Base-by-base conservation (phyloP, 129 eudicot species). In the Tanacetum coccineum region DNA sequence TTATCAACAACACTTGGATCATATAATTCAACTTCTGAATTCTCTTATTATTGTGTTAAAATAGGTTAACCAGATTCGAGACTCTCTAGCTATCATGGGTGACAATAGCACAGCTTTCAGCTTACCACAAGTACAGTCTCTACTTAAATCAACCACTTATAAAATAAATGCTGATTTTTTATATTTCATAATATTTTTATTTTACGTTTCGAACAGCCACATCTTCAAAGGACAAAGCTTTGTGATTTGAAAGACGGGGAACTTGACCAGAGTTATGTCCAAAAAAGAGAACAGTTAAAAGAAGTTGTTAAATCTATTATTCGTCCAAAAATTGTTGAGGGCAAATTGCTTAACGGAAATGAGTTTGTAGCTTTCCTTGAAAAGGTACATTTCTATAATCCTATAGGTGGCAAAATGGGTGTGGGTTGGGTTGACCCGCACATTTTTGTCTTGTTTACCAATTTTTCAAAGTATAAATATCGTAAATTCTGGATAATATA, bases 31-130 rank as follows among this genome's bases (percentile, higher is more conserved):
- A 25, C 20, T 14, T 58, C 50, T 59, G 54, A 39, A 4, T 28
- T 18, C 57, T 62, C 6, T 60, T 18, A 17, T 7, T 39, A 25
- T 40, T 40, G 59, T 64, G 20, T 53, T 61, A 39, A 22, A 36
- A 70, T 84, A 93, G 99, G 97, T 94, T 21, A 94, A 94, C 75
- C 99, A 84, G 80, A 89, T 94, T 67, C 95, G 99, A 12, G 97
- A 94, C 48, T 94, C 97, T 17, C 71, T 89, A 70, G 93, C 97
- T 63, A 68, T 94, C 20, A 89, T 94, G 99, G 99, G 99, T 42
- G 95, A 84, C 66, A 94, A 89, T 73, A 94, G 97, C 80, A 94
- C 99, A 14, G 99, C 97, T 55, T 94, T 94, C 75, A 94, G 99
- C 85, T 83, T 94, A 69, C 99, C 99, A 19, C 99, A 94, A 67